Evolutionary conservation across 208 protist genomes (phyloP), one percentile per base, ranked within the genome.

Genomic region (Trypanosoma brucei): DNA sequence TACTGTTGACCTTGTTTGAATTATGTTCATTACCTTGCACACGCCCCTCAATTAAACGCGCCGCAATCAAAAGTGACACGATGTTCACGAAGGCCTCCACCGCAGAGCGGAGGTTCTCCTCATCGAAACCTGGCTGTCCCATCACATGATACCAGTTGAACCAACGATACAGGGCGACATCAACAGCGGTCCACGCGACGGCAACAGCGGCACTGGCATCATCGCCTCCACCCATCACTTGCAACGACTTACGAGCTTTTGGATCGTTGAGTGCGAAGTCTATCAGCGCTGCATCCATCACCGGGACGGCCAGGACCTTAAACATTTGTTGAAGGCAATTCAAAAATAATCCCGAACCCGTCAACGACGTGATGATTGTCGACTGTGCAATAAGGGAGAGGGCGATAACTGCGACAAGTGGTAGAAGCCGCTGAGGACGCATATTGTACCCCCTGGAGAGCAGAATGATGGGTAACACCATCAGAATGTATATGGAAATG

Each of bases 121-220:
- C 45, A 59, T 88, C 79, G 55, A 84, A 87, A 39, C 78, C 83
- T 4, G 73, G 70, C 64, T 71, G 79, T 49, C 75, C 38, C 62
- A 90, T 84, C 35, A 72, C 73, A 66, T 66, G 73, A 59, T 91
- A 91, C 84, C 84, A 94, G 42, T 58, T 60, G 46, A 87, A 83
- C 80, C 82, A 94, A 42, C 80, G 78, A 62, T 79, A 86, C n/a
- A 91, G 62, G 2, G 81, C 42, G 13, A 82, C 70, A 65, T 90
- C 72, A 42, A 45, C 61, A 30, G 76, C 34, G 60, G 80, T 78
- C 88, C 84, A 91, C 11, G 81, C 39, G 33, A 78, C 79, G 3
- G 78, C 78, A 42, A 91, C 48, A 33, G 70, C 70, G 13, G 81
- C 78, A 1, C 76, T 78, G 4, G 68, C 62, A 48, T 79, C 72